These are phyloP conservation scores for Arabidopsis suecica DNA, from an alignment of 345 rosid species.

Conservation along the genomic window DNA sequence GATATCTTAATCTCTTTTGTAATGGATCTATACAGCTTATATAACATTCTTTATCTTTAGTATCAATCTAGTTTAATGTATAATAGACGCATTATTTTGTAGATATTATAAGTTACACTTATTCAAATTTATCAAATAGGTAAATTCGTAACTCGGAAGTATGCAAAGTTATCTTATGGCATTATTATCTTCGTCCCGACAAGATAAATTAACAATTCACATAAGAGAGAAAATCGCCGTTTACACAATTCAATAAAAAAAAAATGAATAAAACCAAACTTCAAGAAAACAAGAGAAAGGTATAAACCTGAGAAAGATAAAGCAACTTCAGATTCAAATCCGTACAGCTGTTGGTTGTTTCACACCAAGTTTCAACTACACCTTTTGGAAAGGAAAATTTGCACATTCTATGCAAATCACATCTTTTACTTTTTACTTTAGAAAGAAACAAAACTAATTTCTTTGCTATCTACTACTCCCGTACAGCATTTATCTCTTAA, in stretches of 20 bases:
- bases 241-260: background rate
- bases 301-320: slow-evolving; percentile 29
- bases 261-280: background rate
- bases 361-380: slow-evolving; percentile 33
- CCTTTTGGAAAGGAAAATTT: slow-evolving; percentile 19
- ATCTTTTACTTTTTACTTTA: background rate
- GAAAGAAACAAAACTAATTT: background rate
- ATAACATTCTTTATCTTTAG: too few relatives aligned
- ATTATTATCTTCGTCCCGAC: slow-evolving; percentile 1
- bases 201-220: background rate
- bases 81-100: too few relatives aligned
- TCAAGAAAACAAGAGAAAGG: slow-evolving; percentile 21
- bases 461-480: background rate
- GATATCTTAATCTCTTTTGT: too few relatives aligned
- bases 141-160: too few relatives aligned
- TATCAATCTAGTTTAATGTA: too few relatives aligned
- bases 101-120: too few relatives aligned
- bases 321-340: slow-evolving; percentile 29
- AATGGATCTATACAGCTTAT: too few relatives aligned
- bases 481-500: slow-evolving; percentile 15
- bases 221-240: background rate
- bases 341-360: slow-evolving; percentile 25
- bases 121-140: too few relatives aligned
- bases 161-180: too few relatives aligned
- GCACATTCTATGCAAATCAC: slow-evolving; percentile 13